These are phyloP conservation scores for Apiospora saccharicola DNA, from an alignment of 2,329 filamentous ascomycete genomes.

Conservation along the genomic window DNA sequence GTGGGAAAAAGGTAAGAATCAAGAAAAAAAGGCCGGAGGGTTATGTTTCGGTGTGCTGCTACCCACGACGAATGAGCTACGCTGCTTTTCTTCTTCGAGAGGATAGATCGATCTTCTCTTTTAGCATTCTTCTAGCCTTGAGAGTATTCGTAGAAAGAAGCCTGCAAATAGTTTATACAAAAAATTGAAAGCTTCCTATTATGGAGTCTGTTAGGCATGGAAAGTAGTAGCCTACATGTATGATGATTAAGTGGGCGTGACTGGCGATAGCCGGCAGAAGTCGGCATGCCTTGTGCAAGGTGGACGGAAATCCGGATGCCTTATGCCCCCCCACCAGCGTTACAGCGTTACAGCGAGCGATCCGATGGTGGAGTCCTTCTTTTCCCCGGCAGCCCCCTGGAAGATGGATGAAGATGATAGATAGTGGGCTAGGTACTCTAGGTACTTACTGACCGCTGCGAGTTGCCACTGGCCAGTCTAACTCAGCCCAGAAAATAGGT, in stretches of 20 bases:
- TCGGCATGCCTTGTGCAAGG: background rate
- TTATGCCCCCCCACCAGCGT: slow-evolving; percentile 6
- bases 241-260: background rate
- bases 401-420: background rate
- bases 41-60: background rate
- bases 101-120: background rate
- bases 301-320: background rate
- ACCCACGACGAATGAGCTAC: background rate
- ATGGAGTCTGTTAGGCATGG: background rate
- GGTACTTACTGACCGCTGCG: background rate
- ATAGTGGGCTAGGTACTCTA: too few relatives aligned
- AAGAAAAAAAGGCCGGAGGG: background rate
- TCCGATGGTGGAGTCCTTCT: slow-evolving; percentile 12
- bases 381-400: background rate
- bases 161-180: slow-evolving; percentile 5
- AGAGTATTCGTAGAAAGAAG: slow-evolving; percentile 10
- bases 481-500: background rate
- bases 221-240: background rate
- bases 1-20: background rate
- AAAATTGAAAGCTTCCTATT: slow-evolving; percentile 2
- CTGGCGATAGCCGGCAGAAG: background rate
- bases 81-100: background rate
- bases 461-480: slow-evolving; percentile 5
- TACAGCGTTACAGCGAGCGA: slow-evolving; percentile 1
- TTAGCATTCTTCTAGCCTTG: slow-evolving; percentile 14